Base-by-base conservation (phyloP, 148 eudicot genomes). In the Cornus suecica region DNA sequence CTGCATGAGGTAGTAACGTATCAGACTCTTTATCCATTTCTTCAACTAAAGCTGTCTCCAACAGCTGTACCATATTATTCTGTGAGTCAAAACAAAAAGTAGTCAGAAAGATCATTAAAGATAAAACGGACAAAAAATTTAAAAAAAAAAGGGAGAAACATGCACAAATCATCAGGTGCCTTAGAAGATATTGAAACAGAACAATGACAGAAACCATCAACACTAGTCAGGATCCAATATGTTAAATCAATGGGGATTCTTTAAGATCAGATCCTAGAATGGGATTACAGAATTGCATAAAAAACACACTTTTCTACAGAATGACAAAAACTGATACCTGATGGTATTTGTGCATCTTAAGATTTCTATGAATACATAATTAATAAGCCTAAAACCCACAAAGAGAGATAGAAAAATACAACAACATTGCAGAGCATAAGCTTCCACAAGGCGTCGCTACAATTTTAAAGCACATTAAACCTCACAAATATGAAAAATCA, bases 1-100 rank as follows among this genome's bases (percentile, higher is more conserved):
- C 66, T 48, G 83, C 76, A 77, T 77, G 72, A 61, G 90, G 86
- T 63, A 71, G 91, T 14, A 73, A 84, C 41, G 71, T 71, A 76
- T 87, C 94, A 25, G 86, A 74, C 69, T 91, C 98, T 76, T 82
- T 87, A 66, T 85, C 90, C 68, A 78, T 81, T 68, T 83, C 86
- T 74, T 89, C 94, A 74, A 78, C 80, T 76, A 91, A 75, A 72
- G 89, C 85, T 26, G 80, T 71, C 85, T 96, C 99, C 81, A 96
- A 79, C 31, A 93, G 75, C 80, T 93, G 91, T 51, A 93, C 72
- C 76, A 92, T 85, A 78, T 80, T 69, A 76, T 79, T 90, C 93
- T 89, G 86, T 66, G 71, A 76, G 31, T 56, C 34, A 76, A 76
- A 51, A 66, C 24, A 70, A 20, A 76, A 65, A 52, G 30, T 14